Conservation (phyloP, 805 yeast genomes). For the Pichia scutulata region DNA sequence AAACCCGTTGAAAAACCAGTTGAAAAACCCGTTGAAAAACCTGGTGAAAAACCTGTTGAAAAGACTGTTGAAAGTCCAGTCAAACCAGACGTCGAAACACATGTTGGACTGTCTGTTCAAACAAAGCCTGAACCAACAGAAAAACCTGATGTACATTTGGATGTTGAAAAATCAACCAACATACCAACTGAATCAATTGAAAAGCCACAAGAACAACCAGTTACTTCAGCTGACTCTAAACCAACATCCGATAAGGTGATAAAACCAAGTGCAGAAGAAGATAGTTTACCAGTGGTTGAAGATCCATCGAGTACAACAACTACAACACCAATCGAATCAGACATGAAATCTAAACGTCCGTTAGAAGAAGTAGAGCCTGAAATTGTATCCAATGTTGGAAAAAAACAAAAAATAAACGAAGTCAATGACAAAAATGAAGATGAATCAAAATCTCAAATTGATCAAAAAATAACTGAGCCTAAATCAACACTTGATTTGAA, state of each 20-base stretch:
- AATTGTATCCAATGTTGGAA: not conserved
- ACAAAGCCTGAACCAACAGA: not conserved
- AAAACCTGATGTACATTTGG: not conserved
- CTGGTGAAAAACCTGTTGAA: not conserved
- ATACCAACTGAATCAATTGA: not conserved
- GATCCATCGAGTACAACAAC: not conserved
- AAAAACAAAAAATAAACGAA: constrained; percentile 2
- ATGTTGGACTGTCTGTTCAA: not conserved
- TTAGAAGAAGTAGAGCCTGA: not conserved
- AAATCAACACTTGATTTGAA: not conserved
- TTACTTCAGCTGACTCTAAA: not conserved
- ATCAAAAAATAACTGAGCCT: not conserved
- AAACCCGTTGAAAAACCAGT: not conserved
- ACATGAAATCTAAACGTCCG: not conserved
- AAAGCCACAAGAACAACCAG: not conserved
- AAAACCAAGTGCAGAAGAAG: not conserved
- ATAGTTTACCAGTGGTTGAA: not conserved
- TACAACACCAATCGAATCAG: not conserved
- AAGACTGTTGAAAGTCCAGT: not conserved
- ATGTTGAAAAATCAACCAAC: not conserved
- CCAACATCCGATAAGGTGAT: not conserved
- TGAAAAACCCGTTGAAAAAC: not conserved
- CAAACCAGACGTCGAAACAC: not conserved
- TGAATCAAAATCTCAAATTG: constrained; percentile 12
- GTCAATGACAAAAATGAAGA: not conserved